Conservation (phyloP, 2,329 filamentous ascomycete species). For the Exophiala viscosa region DNA sequence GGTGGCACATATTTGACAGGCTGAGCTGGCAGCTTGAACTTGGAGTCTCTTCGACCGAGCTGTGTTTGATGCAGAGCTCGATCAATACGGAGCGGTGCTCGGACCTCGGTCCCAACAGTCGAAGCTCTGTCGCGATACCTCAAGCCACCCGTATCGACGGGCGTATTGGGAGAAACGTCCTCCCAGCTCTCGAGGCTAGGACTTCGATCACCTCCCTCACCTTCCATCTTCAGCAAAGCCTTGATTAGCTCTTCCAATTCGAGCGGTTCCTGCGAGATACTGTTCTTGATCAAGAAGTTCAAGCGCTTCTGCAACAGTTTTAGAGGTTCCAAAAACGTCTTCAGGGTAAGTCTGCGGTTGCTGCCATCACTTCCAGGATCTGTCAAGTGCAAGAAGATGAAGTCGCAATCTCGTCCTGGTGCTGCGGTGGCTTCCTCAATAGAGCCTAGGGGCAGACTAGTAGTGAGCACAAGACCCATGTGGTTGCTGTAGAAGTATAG, state of each 20-base stretch:
- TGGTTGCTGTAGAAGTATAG: slow-evolving; percentile 98
- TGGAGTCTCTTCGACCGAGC: slow-evolving; percentile 46
- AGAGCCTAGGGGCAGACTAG: slow-evolving; percentile 67
- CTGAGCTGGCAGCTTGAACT: slow-evolving; percentile 76
- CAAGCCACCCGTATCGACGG: slow-evolving; percentile 57
- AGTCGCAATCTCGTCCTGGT: slow-evolving; percentile 87
- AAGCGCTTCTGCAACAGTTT: slow-evolving; percentile 76
- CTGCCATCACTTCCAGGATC: slow-evolving; percentile 59
- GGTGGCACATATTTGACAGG: slow-evolving; percentile 80
- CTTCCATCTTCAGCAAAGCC: slow-evolving; percentile 71
- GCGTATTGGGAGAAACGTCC: slow-evolving; percentile 62
- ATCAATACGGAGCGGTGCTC: slow-evolving; percentile 59
- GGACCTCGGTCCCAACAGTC: slow-evolving; percentile 43
- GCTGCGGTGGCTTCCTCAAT: slow-evolving; percentile 88
- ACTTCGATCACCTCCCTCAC: slow-evolving; percentile 55
- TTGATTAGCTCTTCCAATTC: slow-evolving; percentile 67
- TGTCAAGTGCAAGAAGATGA: slow-evolving; percentile 78
- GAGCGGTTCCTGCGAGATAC: slow-evolving; percentile 67
- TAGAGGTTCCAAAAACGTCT: slow-evolving; percentile 87
- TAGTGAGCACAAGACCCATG: slow-evolving; percentile 82
- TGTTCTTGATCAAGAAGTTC: slow-evolving; percentile 78
- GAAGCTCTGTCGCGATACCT: slow-evolving; percentile 29
- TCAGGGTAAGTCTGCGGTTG: slow-evolving; percentile 75
- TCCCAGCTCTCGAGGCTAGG: slow-evolving; percentile 89
- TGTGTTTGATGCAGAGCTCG: slow-evolving; percentile 51